Conservation (phyloP, 2,329 filamentous ascomycete species). For the Aureobasidium melanogenum region DNA sequence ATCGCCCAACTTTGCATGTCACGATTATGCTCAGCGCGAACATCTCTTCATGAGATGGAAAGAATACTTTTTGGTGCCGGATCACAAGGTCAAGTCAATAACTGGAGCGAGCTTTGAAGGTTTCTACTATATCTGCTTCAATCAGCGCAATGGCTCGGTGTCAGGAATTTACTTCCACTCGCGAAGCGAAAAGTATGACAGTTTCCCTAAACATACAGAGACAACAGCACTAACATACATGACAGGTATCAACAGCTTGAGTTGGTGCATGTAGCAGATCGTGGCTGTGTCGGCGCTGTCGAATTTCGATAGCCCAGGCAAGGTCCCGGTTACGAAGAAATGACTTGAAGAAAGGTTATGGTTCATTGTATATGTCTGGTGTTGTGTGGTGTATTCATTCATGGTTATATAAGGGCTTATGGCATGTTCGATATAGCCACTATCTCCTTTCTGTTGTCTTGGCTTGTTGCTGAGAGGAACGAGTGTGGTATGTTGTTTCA, state of each 20-base stretch:
- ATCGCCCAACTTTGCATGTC: constrained; percentile 46
- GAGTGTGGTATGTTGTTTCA: neutral
- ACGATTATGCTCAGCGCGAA: constrained; percentile 67
- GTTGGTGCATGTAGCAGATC: constrained; percentile 77
- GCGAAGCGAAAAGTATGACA: constrained; percentile 84
- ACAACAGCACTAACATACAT: neutral
- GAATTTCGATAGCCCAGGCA: constrained; percentile 60
- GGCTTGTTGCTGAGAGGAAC: neutral
- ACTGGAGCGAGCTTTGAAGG: constrained; percentile 94
- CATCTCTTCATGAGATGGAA: constrained; percentile 99
- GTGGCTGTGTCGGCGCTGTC: constrained; percentile 73
- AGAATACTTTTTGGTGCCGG: constrained; percentile 92
- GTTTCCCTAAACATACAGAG: constrained; percentile 17
- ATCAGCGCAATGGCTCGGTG: constrained; percentile 76
- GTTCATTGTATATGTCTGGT: neutral
- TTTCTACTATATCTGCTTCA: constrained; percentile 99
- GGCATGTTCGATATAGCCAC: neutral
- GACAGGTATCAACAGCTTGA: constrained; percentile 83
- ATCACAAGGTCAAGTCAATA: constrained; percentile 85
- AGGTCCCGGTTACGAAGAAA: neutral
- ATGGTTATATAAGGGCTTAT: neutral
- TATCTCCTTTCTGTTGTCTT: neutral
- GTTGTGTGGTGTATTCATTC: neutral
- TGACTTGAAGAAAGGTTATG: neutral
- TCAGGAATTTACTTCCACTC: constrained; percentile 96